Conservation (phyloP, 2,329 filamentous ascomycete species). For the Cytospora piceicola region DNA sequence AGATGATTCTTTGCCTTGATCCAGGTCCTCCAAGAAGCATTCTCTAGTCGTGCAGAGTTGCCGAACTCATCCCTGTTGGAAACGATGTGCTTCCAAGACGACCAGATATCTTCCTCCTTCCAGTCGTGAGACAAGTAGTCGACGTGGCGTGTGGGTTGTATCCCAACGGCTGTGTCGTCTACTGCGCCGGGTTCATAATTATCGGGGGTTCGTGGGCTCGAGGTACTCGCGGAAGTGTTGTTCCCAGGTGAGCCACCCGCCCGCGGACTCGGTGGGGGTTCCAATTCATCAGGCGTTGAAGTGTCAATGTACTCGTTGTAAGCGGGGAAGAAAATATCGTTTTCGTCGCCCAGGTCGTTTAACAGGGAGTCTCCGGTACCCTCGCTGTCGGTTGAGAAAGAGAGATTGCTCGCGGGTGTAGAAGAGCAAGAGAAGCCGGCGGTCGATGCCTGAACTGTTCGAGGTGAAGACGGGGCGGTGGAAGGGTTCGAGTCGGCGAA, state of each 20-base stretch:
- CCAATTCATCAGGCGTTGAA: conserved; percentile 50
- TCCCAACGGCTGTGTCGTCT: conserved; percentile 77
- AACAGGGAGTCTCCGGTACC: conserved; percentile 53
- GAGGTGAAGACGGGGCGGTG: conserved; percentile 61
- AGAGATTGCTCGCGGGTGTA: conserved; percentile 66
- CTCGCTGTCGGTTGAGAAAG: conserved; percentile 52
- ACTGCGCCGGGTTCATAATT: conserved; percentile 58
- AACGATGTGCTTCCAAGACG: conserved; percentile 92
- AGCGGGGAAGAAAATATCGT: conserved; percentile 37
- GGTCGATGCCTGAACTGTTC: conserved; percentile 55
- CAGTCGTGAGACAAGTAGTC: conserved; percentile 94
- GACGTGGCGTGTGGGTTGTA: conserved; percentile 83
- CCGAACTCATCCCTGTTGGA: conserved; percentile 75
- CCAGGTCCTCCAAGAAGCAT: conserved; percentile 97
- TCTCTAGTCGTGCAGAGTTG: conserved; percentile 83
- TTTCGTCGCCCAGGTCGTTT: conserved; percentile 48
- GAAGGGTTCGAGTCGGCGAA: conserved; percentile 55
- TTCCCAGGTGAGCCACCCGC: conserved; percentile 57
- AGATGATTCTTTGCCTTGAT: conserved; percentile 88
- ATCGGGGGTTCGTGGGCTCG: conserved; percentile 62
- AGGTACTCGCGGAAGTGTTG: conserved; percentile 54
- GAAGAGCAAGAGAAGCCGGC: conserved; percentile 63
- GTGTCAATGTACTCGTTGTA: conserved; percentile 24
- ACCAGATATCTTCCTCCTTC: conserved; percentile 96
- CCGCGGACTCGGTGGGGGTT: conserved; percentile 55